phyloP scores from a whole-genome alignment of 139 green algal species.

The Chlamydomonas applanata region DNA sequence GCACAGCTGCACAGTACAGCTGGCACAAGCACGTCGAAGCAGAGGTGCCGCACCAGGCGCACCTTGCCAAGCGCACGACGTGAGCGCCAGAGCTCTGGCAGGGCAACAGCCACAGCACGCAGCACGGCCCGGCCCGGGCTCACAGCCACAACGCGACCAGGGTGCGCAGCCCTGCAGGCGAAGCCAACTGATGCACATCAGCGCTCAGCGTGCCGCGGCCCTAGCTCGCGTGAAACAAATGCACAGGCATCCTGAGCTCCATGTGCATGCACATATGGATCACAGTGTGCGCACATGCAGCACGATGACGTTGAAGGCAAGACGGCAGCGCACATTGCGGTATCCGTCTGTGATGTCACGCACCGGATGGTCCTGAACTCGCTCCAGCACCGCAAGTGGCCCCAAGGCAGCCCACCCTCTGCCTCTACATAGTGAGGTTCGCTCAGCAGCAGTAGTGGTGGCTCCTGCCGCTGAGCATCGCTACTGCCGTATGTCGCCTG shows the following conservation, averaged over 20 bases:
- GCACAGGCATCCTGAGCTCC: not conserved
- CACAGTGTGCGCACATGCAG: not conserved
- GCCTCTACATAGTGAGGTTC: constrained; percentile 27
- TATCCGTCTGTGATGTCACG: not conserved
- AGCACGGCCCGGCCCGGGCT: constrained; percentile 16
- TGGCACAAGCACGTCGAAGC: not conserved
- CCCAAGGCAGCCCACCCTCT: constrained; percentile 34
- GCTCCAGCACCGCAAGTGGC: constrained; percentile 29
- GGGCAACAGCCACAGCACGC: constrained; percentile 27
- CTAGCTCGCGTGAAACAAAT: not conserved
- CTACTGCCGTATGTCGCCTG: constrained; percentile 31
- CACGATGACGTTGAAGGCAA: not conserved
- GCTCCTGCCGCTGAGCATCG: not conserved
- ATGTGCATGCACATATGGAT: not conserved
- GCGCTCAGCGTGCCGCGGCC: constrained; percentile 5
- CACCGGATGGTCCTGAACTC: constrained; percentile 9
- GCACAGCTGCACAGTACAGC: not conserved
- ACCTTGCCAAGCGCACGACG: constrained; percentile 11
- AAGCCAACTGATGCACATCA: not conserved
- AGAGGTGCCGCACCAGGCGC: not conserved
- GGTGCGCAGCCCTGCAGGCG: not conserved
- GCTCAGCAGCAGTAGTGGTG: constrained; percentile 26
- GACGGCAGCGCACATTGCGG: not conserved
- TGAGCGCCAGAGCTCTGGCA: constrained; percentile 37
- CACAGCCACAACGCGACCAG: constrained; percentile 6